Conservation (phyloP, 345 rosid species). For the Citrus hindsii region DNA sequence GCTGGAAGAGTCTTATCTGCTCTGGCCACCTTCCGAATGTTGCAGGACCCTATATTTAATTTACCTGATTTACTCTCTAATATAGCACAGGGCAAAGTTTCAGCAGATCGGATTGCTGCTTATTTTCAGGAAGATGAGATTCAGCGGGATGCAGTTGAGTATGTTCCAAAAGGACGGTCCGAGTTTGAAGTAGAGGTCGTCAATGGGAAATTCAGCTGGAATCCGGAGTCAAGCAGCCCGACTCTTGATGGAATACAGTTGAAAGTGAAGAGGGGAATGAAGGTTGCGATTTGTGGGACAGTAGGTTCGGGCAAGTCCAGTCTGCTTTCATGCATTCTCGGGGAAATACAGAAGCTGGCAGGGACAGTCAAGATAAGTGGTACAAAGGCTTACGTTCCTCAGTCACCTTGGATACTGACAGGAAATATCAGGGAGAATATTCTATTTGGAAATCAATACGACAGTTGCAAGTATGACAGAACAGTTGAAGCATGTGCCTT, state of each 20-base stretch:
- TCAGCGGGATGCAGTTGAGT: conserved; percentile 57
- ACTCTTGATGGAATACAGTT: conserved; percentile 61
- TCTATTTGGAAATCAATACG: conserved; percentile 67
- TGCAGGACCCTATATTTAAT: conserved; percentile 81
- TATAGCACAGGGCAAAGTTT: conserved; percentile 78
- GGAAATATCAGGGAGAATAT: conserved; percentile 86
- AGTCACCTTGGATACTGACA: conserved; percentile 83
- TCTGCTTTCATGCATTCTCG: conserved; percentile 70
- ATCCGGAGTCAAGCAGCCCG: conserved; percentile 40
- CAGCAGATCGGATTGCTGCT: conserved; percentile 76
- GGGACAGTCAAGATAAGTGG: conserved; percentile 75
- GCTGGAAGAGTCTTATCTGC: conserved; percentile 88
- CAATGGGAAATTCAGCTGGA: conserved; percentile 74
- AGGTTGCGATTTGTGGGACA: conserved; percentile 84
- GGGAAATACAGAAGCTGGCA: conserved; percentile 72
- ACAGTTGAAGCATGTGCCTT: conserved; percentile 80
- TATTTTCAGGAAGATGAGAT: conserved; percentile 74
- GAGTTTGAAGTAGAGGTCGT: conserved; percentile 52
- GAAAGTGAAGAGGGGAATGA: conserved; percentile 71
- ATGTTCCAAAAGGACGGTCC: conserved; percentile 34
- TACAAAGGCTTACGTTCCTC: conserved; percentile 82
- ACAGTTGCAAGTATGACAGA: conserved; percentile 46
- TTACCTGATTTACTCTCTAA: conserved; percentile 78
- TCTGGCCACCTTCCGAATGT: conserved; percentile 85
- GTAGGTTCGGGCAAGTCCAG: conserved; percentile 94